Evolutionary conservation across 1,284 basidiomycete species (phyloP).

Genomic region (Moesziomyces aphidis): DNA sequence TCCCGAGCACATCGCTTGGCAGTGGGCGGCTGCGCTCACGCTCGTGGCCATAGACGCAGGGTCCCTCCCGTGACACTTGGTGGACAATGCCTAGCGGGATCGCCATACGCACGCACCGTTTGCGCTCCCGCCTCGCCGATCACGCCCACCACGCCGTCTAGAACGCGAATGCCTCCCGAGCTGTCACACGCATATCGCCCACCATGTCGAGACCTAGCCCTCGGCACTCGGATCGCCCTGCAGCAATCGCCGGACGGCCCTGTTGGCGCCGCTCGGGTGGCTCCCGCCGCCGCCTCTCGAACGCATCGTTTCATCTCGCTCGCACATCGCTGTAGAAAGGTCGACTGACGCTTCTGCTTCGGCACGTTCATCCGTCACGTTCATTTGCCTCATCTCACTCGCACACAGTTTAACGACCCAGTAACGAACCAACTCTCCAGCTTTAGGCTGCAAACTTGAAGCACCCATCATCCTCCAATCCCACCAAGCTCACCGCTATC

Average conservation of each 20-base stretch:
- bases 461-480: conserved; percentile 17
- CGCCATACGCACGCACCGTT: not conserved
- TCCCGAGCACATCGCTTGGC: too few relatives aligned
- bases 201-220: not conserved
- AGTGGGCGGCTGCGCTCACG: not conserved
- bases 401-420: conserved; percentile 33
- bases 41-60: not conserved
- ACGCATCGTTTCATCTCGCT: conserved; percentile 2
- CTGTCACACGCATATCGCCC: not conserved
- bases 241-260: not conserved
- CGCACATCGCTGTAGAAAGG: conserved; percentile 12
- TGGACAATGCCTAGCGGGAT: not conserved
- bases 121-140: too few relatives aligned
- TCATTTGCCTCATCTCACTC: conserved; percentile 15
- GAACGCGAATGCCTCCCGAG: too few relatives aligned
- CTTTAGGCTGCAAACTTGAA: conserved; percentile 1
- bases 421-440: conserved; percentile 33
- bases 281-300: not conserved
- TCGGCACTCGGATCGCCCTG: not conserved
- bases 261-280: not conserved
- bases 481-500: conserved; percentile 26
- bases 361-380: conserved; percentile 4
- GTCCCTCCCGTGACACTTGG: not conserved
- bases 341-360: conserved; percentile 12
- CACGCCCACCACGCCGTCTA: not conserved